phyloP scores from a whole-genome alignment of 2,329 filamentous ascomycete genomes.

The Cylindrodendrum hubeiense region DNA sequence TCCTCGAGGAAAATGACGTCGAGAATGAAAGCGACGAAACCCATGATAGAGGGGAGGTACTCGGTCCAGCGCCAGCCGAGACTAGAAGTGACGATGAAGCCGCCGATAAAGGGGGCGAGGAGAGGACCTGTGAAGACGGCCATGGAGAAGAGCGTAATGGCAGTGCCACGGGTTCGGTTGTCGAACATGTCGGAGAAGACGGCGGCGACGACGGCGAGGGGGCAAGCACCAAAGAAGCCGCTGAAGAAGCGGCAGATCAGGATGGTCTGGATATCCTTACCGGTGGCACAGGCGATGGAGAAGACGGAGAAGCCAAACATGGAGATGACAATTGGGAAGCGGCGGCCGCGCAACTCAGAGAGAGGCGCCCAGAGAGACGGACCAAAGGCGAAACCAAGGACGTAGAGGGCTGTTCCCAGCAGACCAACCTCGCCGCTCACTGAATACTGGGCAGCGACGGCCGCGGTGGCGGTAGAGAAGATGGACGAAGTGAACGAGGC shows the following conservation, averaged over 20 bases:
- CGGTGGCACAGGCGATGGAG: conserved; percentile 73
- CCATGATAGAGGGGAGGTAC: conserved; percentile 74
- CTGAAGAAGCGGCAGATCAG: conserved; percentile 79
- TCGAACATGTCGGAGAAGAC: conserved; percentile 81
- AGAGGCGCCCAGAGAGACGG: conserved; percentile 80
- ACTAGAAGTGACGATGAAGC: conserved; percentile 72
- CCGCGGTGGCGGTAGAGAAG: conserved; percentile 75
- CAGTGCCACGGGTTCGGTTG: conserved; percentile 69
- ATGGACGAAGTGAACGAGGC: conserved; percentile 81
- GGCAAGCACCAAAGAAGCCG: conserved; percentile 79
- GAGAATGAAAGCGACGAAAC: conserved; percentile 69
- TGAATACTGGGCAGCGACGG: conserved; percentile 68
- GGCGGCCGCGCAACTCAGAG: conserved; percentile 77
- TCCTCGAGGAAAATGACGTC: conserved; percentile 75
- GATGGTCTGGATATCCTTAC: conserved; percentile 77
- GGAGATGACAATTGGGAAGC: conserved; percentile 69
- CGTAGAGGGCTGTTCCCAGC: conserved; percentile 76
- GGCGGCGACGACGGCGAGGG: conserved; percentile 76
- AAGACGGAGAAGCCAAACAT: conserved; percentile 80
- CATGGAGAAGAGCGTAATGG: conserved; percentile 59
- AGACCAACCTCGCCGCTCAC: conserved; percentile 73
- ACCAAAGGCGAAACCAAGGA: conserved; percentile 79
- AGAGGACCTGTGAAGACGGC: conserved; percentile 75
- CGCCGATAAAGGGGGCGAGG: conserved; percentile 76
- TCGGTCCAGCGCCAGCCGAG: conserved; percentile 82